Evolutionary conservation across 2,329 filamentous ascomycete genomes (phyloP).

Genomic region (Hirsutella rhossiliensis): DNA sequence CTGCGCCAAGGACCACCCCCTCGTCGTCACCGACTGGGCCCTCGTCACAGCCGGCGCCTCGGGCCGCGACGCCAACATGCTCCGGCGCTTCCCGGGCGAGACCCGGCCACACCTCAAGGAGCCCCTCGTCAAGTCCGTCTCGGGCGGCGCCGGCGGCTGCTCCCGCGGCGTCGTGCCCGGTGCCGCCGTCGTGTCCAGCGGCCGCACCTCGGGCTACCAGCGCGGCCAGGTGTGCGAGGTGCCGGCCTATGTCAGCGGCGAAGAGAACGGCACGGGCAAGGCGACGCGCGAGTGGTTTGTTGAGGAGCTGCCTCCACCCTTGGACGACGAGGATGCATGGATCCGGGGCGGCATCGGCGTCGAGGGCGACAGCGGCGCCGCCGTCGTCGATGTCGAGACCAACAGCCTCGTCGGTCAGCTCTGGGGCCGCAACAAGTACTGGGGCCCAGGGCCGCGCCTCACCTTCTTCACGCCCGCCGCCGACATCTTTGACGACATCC

Average conservation of each 20-base stretch:
- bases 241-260: constrained; percentile 27
- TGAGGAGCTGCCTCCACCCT: constrained; percentile 21
- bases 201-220: constrained; percentile 30
- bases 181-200: constrained; percentile 24
- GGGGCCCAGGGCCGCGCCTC: constrained; percentile 25
- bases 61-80: constrained; percentile 22
- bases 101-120: constrained; percentile 18
- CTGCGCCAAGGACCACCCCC: constrained; percentile 23
- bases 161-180: constrained; percentile 19
- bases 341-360: constrained; percentile 33
- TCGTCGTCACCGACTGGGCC: constrained; percentile 32
- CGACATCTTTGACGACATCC: constrained; percentile 33
- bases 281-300: constrained; percentile 33
- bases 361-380: constrained; percentile 30
- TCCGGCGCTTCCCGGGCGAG: constrained; percentile 26
- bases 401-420: constrained; percentile 28
- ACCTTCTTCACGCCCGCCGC: constrained; percentile 31
- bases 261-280: constrained; percentile 26
- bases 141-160: neutral
- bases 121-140: constrained; percentile 17
- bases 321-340: constrained; percentile 29
- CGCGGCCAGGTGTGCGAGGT: constrained; percentile 29
- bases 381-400: constrained; percentile 27
- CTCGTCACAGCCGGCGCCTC: constrained; percentile 22
- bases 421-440: constrained; percentile 32